phyloP scores from a whole-genome alignment of 768 basidiomycete genomes.

The Chlorophyllum brunneum region DNA sequence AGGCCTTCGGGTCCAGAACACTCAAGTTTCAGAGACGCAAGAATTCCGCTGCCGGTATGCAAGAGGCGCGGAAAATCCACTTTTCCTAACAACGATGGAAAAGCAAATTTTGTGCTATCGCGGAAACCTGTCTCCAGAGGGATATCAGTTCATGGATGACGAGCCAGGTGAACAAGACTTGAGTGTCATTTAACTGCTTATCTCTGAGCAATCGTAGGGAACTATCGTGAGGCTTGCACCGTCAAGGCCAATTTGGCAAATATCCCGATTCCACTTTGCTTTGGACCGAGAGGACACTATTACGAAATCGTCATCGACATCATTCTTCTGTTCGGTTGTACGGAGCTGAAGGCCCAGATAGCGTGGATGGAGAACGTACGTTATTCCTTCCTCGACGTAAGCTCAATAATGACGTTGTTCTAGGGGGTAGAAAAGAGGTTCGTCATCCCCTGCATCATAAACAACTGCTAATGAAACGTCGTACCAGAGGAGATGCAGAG shows the following conservation, averaged over 20 bases:
- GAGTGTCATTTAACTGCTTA: background rate
- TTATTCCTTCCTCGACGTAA: background rate
- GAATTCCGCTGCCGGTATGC: conserved; percentile 26
- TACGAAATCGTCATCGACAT: conserved; percentile 36
- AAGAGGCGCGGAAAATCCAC: background rate
- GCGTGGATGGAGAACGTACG: conserved; percentile 47
- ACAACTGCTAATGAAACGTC: background rate
- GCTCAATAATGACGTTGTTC: conserved; percentile 2
- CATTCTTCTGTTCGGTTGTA: conserved; percentile 48
- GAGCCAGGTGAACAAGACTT: background rate
- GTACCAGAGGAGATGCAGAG: conserved; percentile 15
- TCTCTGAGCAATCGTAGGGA: conserved; percentile 15
- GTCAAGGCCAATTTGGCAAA: conserved; percentile 24
- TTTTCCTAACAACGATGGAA: background rate
- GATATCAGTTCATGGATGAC: background rate
- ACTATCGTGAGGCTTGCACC: conserved; percentile 26
- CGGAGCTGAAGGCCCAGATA: conserved; percentile 50
- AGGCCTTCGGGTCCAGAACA: conserved; percentile 28
- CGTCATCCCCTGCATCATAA: background rate
- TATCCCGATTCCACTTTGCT: conserved; percentile 18
- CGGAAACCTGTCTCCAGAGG: background rate
- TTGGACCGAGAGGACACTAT: conserved; percentile 18
- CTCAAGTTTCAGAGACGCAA: conserved; percentile 39
- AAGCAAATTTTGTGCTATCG: conserved; percentile 2
- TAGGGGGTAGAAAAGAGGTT: conserved; percentile 36